phyloP scores from a whole-genome alignment of 2,329 filamentous ascomycete species.

The Colletotrichum spinosum region DNA sequence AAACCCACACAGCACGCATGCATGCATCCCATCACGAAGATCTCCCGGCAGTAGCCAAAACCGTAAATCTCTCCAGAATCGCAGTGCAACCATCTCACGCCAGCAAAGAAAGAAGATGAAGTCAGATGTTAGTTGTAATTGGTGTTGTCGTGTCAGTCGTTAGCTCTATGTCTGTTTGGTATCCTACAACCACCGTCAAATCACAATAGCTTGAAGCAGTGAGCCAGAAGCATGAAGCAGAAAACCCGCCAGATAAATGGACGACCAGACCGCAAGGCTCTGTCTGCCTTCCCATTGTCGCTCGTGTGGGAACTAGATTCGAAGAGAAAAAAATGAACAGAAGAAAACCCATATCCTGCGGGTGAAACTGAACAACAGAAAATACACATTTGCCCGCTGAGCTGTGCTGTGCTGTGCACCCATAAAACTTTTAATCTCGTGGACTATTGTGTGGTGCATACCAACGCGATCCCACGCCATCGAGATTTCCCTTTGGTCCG shows the following conservation, averaged over 20 bases:
- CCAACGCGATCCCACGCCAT: background rate
- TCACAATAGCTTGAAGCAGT: background rate
- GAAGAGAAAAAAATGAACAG: conserved; percentile 1
- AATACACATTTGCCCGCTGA: conserved; percentile 8
- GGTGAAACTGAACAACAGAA: conserved; percentile 11
- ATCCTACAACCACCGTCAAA: conserved; percentile 24
- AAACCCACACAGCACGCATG: background rate
- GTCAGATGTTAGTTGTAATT: conserved; percentile 2
- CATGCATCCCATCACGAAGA: conserved; percentile 23
- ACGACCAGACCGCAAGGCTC: background rate
- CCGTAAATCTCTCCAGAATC: background rate
- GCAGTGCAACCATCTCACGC: background rate
- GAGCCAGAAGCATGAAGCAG: background rate
- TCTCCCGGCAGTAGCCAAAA: conserved; percentile 15
- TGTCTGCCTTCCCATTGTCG: too few relatives aligned
- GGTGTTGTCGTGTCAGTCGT: conserved; percentile 31
- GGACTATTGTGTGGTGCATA: conserved; percentile 6
- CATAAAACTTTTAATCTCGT: conserved; percentile 8
- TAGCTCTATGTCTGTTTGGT: conserved; percentile 25
- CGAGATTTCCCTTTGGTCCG: background rate
- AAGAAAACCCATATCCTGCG: conserved; percentile 19
- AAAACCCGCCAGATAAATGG: background rate
- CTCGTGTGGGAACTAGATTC: background rate
- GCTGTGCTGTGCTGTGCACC: conserved; percentile 5
- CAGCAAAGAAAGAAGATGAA: background rate